Base-by-base conservation (phyloP, 345 rosid genomes). In the Camelina laxa region DNA sequence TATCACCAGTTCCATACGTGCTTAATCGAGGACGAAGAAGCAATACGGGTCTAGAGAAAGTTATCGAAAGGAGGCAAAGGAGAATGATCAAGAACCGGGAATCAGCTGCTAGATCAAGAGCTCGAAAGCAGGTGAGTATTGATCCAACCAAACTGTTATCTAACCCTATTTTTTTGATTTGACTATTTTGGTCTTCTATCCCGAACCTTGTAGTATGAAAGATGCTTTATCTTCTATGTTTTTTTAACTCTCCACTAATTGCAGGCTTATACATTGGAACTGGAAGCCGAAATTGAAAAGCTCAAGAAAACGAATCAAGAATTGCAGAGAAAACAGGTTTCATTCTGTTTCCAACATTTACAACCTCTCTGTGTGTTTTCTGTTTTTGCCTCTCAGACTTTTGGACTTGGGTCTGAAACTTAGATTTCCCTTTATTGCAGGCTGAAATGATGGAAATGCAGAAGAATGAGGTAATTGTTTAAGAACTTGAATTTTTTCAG, bases 81-180 rank as follows among this genome's bases (percentile, higher is more conserved):
- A 89, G 99, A 83, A 95, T 95, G 99, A 92, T 95, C 61, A 95
- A 95, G 80, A 95, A 95, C 74, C 83, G 99, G 60, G 98, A 95
- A 75, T 95, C 99, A 9, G 99, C 99, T 80, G 96, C 98, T 31
- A 89, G 97, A 78, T 95, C 98, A 55, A 80, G 99, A 72, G 97
- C 97, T 81, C 97, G 99, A 59, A 95, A 95, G 84, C 99, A 95
- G 99, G 99, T 92, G 63, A 80, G 59, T 60, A 24, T 49, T 35
- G 19, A 8, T 48, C 39, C 39, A 16, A 50, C 51, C 14, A 48
- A 20, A 64, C 30, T 14, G 12, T 75, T 42, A 49, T 66, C 39
- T 9, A 41, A 22, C 15, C 44, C 24, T 15, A 57, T 50, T 60
- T 56, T 27, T 50, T 59, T 57, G 50, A 51, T 41, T 55, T 22